Base-by-base conservation (phyloP, 75 land plant genomes). In the Picea glauca region DNA sequence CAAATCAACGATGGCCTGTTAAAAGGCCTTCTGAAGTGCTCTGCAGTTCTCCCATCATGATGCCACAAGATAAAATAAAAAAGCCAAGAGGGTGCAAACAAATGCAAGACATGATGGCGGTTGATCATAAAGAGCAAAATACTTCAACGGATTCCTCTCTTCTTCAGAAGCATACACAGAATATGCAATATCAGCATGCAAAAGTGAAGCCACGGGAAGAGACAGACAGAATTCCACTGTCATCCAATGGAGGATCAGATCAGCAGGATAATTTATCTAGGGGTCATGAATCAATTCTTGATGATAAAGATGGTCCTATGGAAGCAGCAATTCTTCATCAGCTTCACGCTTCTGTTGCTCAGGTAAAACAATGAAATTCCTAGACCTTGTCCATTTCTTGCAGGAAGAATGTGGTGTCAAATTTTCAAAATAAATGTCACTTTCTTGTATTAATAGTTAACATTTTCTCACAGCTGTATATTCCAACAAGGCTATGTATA, bases 1-100 rank as follows among this genome's bases (percentile, higher is more conserved):
- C 76, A 20, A 85, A 85, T 80, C 81, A 81, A 35, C 35, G 64
- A 21, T 75, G 58, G 18, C 18, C 58, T 50, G 6, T 67, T 78
- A 56, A 83, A 30, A 70, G 58, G 58, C 76, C 76, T 72, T 58
- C 68, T 59, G 82, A 75, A 67, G n/a, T 81, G 74, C 60, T 82
- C n/a, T 33, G 81, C n/a, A 77, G 76, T 31, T 78, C 89, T 58
- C 59, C 81, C 30, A 66, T 59, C 23, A 85, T 88, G 84, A 91
- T 94, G 66, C 93, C 91, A 30, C 86, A 91, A 74, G 95, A 94
- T 82, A 94, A 93, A 83, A 89, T 91, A 30, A 95, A 93, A 74
- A 94, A 93, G 67, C 74, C 93, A 23, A 83, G 93, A 78, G 80
- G 89, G 78, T 78, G 85, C 58, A 94, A 93, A 77, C 82, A 93